These are phyloP conservation scores for Coemansia sp. DNA, from an alignment of 192 early-diverging fungal genomes.

Conservation along the genomic window DNA sequence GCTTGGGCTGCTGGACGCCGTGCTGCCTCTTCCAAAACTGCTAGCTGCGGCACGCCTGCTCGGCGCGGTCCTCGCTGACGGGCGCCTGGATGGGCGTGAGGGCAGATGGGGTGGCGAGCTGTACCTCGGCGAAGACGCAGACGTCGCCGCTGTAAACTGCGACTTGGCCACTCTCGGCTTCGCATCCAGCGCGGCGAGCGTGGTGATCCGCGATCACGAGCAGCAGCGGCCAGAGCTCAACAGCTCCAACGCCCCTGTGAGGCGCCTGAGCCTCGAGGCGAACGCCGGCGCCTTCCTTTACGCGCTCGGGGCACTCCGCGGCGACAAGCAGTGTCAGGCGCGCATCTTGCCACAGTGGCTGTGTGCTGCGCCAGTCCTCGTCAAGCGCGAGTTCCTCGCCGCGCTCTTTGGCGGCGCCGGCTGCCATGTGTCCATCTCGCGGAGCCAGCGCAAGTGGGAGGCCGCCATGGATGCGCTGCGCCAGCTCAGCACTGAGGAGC, in stretches of 20 bases:
- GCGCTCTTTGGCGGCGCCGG: slow-evolving; percentile 8
- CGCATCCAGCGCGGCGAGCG: background rate
- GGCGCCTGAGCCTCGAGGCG: background rate
- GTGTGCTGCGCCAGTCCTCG: slow-evolving; percentile 12
- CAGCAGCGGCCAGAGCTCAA: too few relatives aligned
- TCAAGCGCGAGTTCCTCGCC: slow-evolving; percentile 37
- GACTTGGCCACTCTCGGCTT: slow-evolving; percentile 27
- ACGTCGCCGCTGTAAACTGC: slow-evolving; percentile 20
- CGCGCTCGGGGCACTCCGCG: slow-evolving; percentile 7
- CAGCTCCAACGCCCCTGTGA: background rate
- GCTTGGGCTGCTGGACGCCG: slow-evolving; percentile 19
- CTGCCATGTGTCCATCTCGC: slow-evolving; percentile 8
- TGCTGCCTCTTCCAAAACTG: slow-evolving; percentile 21
- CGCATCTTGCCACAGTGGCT: slow-evolving; percentile 22
- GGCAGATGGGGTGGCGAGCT: slow-evolving; percentile 1
- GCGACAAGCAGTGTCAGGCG: background rate
- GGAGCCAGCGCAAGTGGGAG: slow-evolving; percentile 3
- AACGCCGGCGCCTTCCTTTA: slow-evolving; percentile 2
- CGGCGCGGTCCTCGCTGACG: slow-evolving; percentile 2
- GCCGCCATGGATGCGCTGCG: slow-evolving; percentile 12
- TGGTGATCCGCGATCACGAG: background rate
- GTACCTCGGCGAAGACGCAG: slow-evolving; percentile 17
- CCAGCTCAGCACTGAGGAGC: slow-evolving; percentile 1
- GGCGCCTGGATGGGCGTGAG: background rate
- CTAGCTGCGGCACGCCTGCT: slow-evolving; percentile 24